Evolutionary conservation across 305 asterid genomes (phyloP).

Genomic region (Andrographis paniculata): DNA sequence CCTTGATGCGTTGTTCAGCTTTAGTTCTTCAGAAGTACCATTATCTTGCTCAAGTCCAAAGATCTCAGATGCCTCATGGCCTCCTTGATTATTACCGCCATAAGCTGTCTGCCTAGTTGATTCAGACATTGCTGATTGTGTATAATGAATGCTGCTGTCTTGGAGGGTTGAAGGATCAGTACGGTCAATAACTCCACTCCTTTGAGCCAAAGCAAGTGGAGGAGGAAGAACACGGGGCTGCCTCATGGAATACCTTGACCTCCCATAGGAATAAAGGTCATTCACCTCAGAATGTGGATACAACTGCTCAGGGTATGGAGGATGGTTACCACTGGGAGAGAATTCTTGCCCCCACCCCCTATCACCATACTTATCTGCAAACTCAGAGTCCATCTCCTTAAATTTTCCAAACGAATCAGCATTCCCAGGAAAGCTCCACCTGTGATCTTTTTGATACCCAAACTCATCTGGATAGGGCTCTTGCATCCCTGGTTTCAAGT

Average conservation of each 20-base stretch:
- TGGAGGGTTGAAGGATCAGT: slow-evolving; percentile 42
- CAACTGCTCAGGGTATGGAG: slow-evolving; percentile 50
- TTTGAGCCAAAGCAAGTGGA: slow-evolving; percentile 58
- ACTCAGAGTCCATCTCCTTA: slow-evolving; percentile 55
- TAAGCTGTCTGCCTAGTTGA: slow-evolving; percentile 34
- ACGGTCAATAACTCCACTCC: slow-evolving; percentile 39
- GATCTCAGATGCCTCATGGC: slow-evolving; percentile 36
- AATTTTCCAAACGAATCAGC: slow-evolving; percentile 45
- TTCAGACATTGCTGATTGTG: slow-evolving; percentile 37
- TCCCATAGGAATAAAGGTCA: slow-evolving; percentile 65
- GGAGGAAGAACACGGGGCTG: slow-evolving; percentile 98
- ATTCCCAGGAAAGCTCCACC: slow-evolving; percentile 61
- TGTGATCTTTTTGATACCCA: slow-evolving; percentile 52
- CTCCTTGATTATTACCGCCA: slow-evolving; percentile 44
- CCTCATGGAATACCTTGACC: slow-evolving; percentile 77
- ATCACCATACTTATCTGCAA: slow-evolving; percentile 55
- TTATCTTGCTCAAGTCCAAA: slow-evolving; percentile 39
- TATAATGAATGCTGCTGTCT: slow-evolving; percentile 32
- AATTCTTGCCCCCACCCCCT: slow-evolving; percentile 60
- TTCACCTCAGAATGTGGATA: slow-evolving; percentile 56
- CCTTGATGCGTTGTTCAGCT: slow-evolving; percentile 36
- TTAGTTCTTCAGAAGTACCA: slow-evolving; percentile 35
- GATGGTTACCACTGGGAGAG: slow-evolving; percentile 36
- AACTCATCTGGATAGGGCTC: slow-evolving; percentile 60
- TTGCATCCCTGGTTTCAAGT: slow-evolving; percentile 35